These are phyloP conservation scores for Solanum etuberosum DNA, from an alignment of 257 asterid genomes.

Conservation along the genomic window DNA sequence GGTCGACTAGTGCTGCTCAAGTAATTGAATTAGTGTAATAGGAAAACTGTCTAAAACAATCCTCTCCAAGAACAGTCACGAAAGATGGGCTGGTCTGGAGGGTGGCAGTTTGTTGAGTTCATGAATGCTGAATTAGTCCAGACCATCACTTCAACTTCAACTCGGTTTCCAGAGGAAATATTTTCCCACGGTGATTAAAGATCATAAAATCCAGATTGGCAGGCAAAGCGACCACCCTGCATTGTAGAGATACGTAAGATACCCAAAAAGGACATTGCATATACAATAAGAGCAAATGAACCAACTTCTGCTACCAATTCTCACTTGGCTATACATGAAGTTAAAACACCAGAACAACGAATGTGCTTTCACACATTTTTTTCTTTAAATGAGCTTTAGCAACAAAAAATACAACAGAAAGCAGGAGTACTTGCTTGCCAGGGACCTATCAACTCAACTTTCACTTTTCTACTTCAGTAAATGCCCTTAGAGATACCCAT, in stretches of 20 bases:
- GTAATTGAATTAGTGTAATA: neutral
- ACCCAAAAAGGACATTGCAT: neutral
- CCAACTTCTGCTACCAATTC: neutral
- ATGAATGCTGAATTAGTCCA: neutral
- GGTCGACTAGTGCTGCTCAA: neutral
- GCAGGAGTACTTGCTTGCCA: neutral
- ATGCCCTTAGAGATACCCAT: neutral
- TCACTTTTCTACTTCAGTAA: neutral
- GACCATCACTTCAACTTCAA: slow-evolving; percentile 43
- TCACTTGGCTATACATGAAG: neutral
- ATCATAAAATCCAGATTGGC: slow-evolving; percentile 87
- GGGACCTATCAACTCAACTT: neutral
- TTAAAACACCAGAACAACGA: neutral
- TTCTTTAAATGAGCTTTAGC: neutral
- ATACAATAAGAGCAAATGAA: neutral
- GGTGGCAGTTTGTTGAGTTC: neutral
- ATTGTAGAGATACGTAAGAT: slow-evolving; percentile 1
- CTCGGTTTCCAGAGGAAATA: slow-evolving; percentile 45
- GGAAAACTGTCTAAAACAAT: neutral
- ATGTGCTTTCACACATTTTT: neutral
- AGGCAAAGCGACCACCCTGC: slow-evolving; percentile 80
- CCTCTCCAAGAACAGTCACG: neutral
- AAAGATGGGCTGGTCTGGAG: neutral
- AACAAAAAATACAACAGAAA: neutral
- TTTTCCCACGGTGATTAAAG: slow-evolving; percentile 92